These are phyloP conservation scores for Plantago rigida DNA, from an alignment of 305 asterid species.

Conservation along the genomic window DNA sequence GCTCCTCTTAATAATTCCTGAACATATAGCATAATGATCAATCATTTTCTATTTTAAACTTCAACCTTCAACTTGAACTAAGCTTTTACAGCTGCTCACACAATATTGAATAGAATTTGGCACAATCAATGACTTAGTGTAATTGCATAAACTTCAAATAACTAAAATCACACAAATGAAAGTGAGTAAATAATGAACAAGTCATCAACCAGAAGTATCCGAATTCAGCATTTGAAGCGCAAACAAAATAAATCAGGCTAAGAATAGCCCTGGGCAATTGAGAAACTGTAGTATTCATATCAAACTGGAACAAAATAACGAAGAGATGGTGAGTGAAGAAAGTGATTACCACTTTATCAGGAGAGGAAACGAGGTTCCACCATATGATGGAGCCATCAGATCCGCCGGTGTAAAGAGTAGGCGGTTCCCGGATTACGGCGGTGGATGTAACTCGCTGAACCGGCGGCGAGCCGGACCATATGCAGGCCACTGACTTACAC, in stretches of 20 bases:
- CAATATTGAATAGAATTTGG: too few relatives aligned
- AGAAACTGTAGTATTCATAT: background rate
- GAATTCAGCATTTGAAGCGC: background rate
- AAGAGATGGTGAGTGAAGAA: background rate
- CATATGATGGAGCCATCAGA: slow-evolving; percentile 98
- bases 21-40: too few relatives aligned
- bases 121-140: too few relatives aligned
- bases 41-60: too few relatives aligned
- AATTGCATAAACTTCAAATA: too few relatives aligned
- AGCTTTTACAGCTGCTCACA: too few relatives aligned
- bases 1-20: too few relatives aligned
- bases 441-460: slow-evolving; percentile 73
- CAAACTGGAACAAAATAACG: background rate
- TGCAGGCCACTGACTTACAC: slow-evolving; percentile 90
- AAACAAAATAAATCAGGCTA: too few relatives aligned
- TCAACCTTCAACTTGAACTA: too few relatives aligned
- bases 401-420: slow-evolving; percentile 92
- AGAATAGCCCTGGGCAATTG: background rate
- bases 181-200: background rate
- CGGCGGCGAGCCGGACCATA: slow-evolving; percentile 91
- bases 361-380: slow-evolving; percentile 50
- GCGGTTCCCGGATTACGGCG: slow-evolving; percentile 59
- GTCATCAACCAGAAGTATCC: slow-evolving; percentile 1
- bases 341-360: too few relatives aligned
- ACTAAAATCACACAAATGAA: background rate